Conservation (phyloP, 1,284 basidiomycete species). For the Pseudozyma sp. region DNA sequence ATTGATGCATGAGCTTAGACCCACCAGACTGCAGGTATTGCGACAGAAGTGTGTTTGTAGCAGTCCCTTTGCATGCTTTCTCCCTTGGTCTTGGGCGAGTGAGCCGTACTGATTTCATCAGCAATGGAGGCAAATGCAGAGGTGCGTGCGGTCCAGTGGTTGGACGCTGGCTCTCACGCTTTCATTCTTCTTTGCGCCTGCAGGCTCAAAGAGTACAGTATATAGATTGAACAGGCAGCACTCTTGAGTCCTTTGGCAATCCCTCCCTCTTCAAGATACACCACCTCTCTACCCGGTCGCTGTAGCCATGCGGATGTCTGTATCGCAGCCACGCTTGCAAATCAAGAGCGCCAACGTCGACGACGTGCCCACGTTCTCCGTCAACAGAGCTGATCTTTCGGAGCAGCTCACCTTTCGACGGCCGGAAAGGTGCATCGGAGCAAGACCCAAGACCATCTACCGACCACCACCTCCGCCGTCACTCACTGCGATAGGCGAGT, state of each 20-base stretch:
- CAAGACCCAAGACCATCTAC: constrained; percentile 12
- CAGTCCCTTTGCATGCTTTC: too few species aligned
- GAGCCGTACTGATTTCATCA: too few species aligned
- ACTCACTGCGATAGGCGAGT: not conserved
- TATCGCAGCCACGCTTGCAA: constrained; percentile 5
- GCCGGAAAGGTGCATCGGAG: not conserved
- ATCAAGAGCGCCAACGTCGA: constrained; percentile 16
- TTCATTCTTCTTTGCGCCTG: too few species aligned
- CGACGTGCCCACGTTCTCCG: constrained; percentile 9
- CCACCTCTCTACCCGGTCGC: not conserved
- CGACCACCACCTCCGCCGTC: not conserved
- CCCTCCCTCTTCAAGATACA: not conserved
- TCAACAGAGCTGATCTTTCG: not conserved
- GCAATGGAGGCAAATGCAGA: too few species aligned
- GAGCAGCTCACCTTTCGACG: constrained; percentile 15
- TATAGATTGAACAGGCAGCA: too few species aligned
- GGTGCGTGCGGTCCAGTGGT: too few species aligned
- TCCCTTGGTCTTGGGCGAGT: not conserved
- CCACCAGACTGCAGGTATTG: not conserved
- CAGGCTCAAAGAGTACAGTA: too few species aligned
- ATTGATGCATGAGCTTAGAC: constrained; percentile 15
- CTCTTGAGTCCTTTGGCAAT: too few species aligned
- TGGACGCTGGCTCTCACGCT: too few species aligned
- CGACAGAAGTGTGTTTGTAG: too few species aligned
- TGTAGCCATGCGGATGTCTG: not conserved